These are phyloP conservation scores for Cylindrodendrum hubeiense DNA, from an alignment of 2,329 filamentous ascomycete genomes.

Conservation along the genomic window DNA sequence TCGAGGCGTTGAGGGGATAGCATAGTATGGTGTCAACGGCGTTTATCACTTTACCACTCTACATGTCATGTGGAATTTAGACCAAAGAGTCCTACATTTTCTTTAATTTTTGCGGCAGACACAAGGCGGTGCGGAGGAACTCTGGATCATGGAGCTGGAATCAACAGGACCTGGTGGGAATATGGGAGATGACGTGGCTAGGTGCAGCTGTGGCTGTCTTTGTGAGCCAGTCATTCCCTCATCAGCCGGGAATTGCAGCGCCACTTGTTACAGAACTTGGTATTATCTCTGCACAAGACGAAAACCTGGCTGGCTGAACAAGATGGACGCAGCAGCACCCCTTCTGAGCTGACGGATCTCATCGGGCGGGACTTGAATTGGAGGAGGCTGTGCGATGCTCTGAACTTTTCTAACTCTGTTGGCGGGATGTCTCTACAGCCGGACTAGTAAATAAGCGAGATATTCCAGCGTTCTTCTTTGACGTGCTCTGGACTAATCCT, in stretches of 20 bases:
- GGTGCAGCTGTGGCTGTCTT: conserved; percentile 31
- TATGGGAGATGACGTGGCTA: conserved; percentile 34
- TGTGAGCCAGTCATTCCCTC: conserved; percentile 30
- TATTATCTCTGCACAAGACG: conserved; percentile 28
- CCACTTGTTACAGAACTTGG: conserved; percentile 38
- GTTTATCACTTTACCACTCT: conserved; percentile 58
- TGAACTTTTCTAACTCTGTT: conserved; percentile 36
- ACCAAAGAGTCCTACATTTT: conserved; percentile 53
- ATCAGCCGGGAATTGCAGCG: conserved; percentile 27
- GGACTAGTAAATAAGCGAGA: conserved; percentile 41
- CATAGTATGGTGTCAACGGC: conserved; percentile 70
- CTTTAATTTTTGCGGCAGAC: conserved; percentile 47
- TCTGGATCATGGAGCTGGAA: conserved; percentile 35
- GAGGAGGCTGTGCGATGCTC: conserved; percentile 29
- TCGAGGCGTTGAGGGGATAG: conserved; percentile 66
- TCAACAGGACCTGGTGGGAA: conserved; percentile 30
- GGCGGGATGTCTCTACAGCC: conserved; percentile 36
- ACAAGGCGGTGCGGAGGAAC: conserved; percentile 20
- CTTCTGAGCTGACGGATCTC: conserved; percentile 17
- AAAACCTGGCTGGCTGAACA: conserved; percentile 31
- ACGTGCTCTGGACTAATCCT: conserved; percentile 4
- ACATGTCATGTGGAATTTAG: conserved; percentile 52
- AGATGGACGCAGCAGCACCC: conserved; percentile 9
- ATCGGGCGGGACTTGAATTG: conserved; percentile 16
- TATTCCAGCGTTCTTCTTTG: conserved; percentile 27